Evolutionary conservation across 805 yeast genomes (phyloP).

Genomic region (Millerago galiae): DNA sequence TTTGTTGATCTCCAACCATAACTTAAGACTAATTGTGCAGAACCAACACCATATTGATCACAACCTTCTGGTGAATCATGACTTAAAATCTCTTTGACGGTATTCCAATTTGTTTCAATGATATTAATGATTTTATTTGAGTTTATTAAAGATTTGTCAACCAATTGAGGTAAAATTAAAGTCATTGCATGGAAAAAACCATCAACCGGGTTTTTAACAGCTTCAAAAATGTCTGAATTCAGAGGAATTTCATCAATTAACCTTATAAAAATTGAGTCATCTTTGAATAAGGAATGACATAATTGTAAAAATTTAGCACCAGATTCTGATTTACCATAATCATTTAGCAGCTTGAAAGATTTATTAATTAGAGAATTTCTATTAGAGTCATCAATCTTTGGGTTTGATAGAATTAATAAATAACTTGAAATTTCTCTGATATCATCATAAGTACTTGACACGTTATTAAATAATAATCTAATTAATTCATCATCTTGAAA

Average conservation of each 20-base stretch:
- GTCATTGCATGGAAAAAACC: constrained; percentile 63
- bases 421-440: constrained; percentile 48
- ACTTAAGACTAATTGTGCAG: constrained; percentile 46
- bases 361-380: constrained; percentile 15
- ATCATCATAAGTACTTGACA: constrained; percentile 72
- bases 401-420: constrained; percentile 32
- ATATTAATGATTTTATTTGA: constrained; percentile 11
- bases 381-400: constrained; percentile 6
- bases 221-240: constrained; percentile 31
- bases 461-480: constrained; percentile 50
- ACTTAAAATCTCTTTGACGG: constrained; percentile 40
- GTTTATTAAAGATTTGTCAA: constrained; percentile 5
- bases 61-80: constrained; percentile 71
- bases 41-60: constrained; percentile 34
- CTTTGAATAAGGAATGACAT: constrained; percentile 37
- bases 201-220: constrained; percentile 52
- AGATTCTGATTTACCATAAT: constrained; percentile 61
- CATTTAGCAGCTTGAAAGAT: constrained; percentile 35
- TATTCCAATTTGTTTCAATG: constrained; percentile 27
- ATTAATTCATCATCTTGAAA: constrained; percentile 31
- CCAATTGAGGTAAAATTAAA: constrained; percentile 30
- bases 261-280: constrained; percentile 24
- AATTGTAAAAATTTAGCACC: constrained; percentile 61
- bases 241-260: constrained; percentile 30
- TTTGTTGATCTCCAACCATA: constrained; percentile 81